A percentile compares a stretch with the other conserved stretches of the same genome.
Conservation (phyloP, 1,139 yeast species). For the Suhomyces terraborum region DNA sequence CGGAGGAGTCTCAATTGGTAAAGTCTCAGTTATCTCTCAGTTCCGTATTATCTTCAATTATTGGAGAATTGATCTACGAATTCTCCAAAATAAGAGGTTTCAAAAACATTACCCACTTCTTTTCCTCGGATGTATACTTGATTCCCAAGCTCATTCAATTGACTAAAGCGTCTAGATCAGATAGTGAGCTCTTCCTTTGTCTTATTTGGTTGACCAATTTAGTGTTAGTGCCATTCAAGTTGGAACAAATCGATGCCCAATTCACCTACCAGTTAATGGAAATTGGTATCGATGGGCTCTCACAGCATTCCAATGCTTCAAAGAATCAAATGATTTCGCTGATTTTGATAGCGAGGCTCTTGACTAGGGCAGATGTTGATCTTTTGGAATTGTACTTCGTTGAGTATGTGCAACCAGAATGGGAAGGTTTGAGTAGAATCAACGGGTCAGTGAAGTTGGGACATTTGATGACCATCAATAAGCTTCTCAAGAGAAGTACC, state of each 20-base stretch:
- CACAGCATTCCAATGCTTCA: conserved; percentile 25
- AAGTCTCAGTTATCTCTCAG: not conserved
- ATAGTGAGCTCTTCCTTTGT: conserved; percentile 57
- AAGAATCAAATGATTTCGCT: conserved; percentile 37
- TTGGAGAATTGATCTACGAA: conserved; percentile 49
- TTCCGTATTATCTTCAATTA: conserved; percentile 6
- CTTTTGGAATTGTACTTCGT: conserved; percentile 26
- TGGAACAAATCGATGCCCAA: conserved; percentile 41
- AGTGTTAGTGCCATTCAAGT: conserved; percentile 69
- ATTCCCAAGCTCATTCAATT: conserved; percentile 39
- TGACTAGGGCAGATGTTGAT: conserved; percentile 34
- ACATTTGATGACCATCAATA: conserved; percentile 41
- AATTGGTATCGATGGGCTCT: conserved; percentile 33
- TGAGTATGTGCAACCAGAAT: conserved; percentile 15
- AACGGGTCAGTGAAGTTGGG: conserved; percentile 32
- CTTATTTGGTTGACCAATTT: conserved; percentile 77
- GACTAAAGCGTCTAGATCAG: conserved; percentile 33
- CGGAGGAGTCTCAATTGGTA: no score
- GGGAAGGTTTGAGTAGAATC: conserved; percentile 19
- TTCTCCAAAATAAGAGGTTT: conserved; percentile 68
- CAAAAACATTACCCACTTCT: conserved; percentile 57
- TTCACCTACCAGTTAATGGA: conserved; percentile 38
- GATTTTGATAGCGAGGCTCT: conserved; percentile 39
- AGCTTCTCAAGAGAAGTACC: conserved; percentile 33
- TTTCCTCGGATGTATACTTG: conserved; percentile 60